A percentile compares a stretch with the other conserved stretches of the same genome.
phyloP scores from a whole-genome alignment of 1,284 basidiomycete species.

The Ustilago curta region DNA sequence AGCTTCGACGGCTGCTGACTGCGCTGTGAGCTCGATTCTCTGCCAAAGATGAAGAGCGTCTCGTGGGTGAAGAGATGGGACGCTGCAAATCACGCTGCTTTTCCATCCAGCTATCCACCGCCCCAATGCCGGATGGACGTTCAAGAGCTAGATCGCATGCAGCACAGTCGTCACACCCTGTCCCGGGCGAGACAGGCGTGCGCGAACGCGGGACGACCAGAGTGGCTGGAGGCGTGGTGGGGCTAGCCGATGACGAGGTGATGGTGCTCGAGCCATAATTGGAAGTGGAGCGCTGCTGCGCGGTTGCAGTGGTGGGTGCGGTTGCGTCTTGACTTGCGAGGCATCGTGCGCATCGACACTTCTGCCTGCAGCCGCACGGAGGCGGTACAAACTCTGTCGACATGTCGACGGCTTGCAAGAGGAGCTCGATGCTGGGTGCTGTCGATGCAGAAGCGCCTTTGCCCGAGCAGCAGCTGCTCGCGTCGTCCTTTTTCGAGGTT shows the following conservation, averaged over 20 bases:
- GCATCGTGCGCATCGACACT: slow-evolving; percentile 47
- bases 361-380: slow-evolving; percentile 39
- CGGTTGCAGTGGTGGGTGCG: neutral
- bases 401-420: slow-evolving; percentile 52
- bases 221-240: slow-evolving; percentile 18
- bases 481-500: neutral
- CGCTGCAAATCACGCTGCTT: slow-evolving; percentile 11
- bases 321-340: slow-evolving; percentile 21
- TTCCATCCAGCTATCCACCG: slow-evolving; percentile 53
- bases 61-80: neutral
- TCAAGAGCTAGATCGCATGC: slow-evolving; percentile 57
- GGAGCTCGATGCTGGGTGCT: slow-evolving; percentile 45
- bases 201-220: slow-evolving; percentile 1
- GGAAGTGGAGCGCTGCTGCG: neutral
- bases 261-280: slow-evolving; percentile 18
- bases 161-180: slow-evolving; percentile 52
- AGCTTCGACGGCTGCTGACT: slow-evolving; percentile 11
- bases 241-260: slow-evolving; percentile 27
- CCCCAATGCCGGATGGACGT: slow-evolving; percentile 51
- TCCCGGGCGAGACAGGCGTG: neutral
- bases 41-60: slow-evolving; percentile 8
- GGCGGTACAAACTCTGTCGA: slow-evolving; percentile 48
- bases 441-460: slow-evolving; percentile 19
- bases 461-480: slow-evolving; percentile 26
- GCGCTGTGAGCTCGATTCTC: slow-evolving; percentile 9